phyloP scores from a whole-genome alignment of 345 rosid species.

The Bruguiera parviflora region DNA sequence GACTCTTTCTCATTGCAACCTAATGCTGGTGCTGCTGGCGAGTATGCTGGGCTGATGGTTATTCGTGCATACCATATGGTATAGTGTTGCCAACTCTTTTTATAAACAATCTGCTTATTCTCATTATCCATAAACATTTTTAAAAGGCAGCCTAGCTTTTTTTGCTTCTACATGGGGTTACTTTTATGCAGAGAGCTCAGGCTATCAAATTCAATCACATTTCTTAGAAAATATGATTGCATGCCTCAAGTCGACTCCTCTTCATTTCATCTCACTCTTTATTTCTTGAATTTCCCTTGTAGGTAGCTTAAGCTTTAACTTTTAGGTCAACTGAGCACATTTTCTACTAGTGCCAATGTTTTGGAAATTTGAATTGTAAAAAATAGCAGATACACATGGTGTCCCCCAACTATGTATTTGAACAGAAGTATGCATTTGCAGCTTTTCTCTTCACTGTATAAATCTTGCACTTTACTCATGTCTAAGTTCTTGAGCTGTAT shows the following conservation, averaged over 20 bases:
- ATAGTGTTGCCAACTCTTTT: slow-evolving; percentile 14
- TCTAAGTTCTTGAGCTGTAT: not conserved
- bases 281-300: not conserved
- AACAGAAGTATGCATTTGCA: not conserved
- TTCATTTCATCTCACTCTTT: not conserved
- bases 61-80: slow-evolving; percentile 96
- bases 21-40: slow-evolving; percentile 98
- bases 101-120: not conserved
- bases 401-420: not conserved
- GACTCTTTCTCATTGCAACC: slow-evolving; percentile 99
- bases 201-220: not conserved
- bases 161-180: not conserved
- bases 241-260: not conserved
- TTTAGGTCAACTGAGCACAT: not conserved
- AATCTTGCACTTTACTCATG: not conserved
- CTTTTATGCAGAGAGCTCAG: not conserved
- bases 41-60: slow-evolving; percentile 98
- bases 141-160: too few relatives aligned
- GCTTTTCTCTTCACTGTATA: not conserved
- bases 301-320: too few relatives aligned
- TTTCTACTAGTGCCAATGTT: not conserved
- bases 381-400: not conserved
- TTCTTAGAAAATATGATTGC: not conserved
- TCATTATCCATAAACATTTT: not conserved
- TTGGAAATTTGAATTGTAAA: not conserved